A percentile compares a stretch with the other conserved stretches of the same genome.
Conservation (phyloP, 2,329 filamentous ascomycete species). For the Chaetomium globosum region DNA sequence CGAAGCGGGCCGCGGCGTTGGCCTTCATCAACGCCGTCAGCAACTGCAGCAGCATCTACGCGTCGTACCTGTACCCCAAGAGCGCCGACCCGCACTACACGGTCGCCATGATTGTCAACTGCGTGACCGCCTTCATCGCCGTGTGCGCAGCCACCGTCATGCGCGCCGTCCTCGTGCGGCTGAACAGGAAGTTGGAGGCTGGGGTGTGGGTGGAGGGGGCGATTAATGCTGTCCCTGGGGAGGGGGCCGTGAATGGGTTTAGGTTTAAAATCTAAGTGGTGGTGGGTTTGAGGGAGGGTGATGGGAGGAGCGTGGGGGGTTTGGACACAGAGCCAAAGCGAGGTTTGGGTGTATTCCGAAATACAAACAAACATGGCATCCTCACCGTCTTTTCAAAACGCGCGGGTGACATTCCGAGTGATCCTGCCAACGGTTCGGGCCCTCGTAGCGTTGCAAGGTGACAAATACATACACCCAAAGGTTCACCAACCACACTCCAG, state of each 20-base stretch:
- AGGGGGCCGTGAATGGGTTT: slow-evolving; percentile 63
- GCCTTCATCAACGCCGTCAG: slow-evolving; percentile 75
- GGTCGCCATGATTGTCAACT: slow-evolving; percentile 69
- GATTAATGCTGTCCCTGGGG: slow-evolving; percentile 59
- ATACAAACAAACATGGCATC: not conserved
- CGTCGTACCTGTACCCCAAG: slow-evolving; percentile 67
- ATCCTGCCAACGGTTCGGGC: not conserved
- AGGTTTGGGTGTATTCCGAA: not conserved
- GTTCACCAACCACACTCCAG: not conserved
- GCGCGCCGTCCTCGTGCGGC: slow-evolving; percentile 61
- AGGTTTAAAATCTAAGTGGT: slow-evolving; percentile 58
- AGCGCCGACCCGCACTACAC: slow-evolving; percentile 49
- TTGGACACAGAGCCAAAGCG: not conserved
- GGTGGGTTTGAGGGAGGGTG: not conserved
- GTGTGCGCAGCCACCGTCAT: slow-evolving; percentile 65
- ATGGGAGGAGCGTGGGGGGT: not conserved
- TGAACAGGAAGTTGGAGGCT: slow-evolving; percentile 71
- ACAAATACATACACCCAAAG: not conserved
- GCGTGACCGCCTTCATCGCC: slow-evolving; percentile 63
- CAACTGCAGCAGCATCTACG: slow-evolving; percentile 71
- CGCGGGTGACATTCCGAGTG: not conserved
- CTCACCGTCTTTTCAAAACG: not conserved
- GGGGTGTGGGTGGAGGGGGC: slow-evolving; percentile 61
- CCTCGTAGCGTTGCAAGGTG: not conserved
- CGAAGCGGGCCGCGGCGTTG: slow-evolving; percentile 69